phyloP scores from a whole-genome alignment of 129 eudicot species.

The Pseudognaphalium luteoalbum region DNA sequence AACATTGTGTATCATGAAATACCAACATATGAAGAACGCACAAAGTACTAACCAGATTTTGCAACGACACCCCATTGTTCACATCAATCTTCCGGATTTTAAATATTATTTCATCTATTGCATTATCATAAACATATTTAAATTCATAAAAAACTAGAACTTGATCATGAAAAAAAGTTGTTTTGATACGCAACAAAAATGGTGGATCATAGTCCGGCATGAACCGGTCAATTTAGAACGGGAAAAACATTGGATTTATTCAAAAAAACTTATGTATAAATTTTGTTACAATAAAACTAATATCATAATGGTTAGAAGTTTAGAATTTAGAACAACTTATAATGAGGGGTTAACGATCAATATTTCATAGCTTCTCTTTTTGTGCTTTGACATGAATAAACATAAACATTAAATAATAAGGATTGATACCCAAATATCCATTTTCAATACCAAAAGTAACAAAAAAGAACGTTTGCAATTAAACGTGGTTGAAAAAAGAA shows the following conservation, averaged over 20 bases:
- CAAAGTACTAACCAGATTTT: slow-evolving; percentile 56
- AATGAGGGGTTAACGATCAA: background rate
- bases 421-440: background rate
- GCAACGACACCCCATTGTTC: slow-evolving; percentile 43
- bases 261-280: background rate
- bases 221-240: slow-evolving; percentile 34
- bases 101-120: background rate
- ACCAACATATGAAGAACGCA: slow-evolving; percentile 60
- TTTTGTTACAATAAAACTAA: background rate
- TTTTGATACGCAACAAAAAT: slow-evolving; percentile 28
- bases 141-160: slow-evolving; percentile 5
- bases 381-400: background rate
- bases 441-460: background rate
- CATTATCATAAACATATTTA: background rate
- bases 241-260: slow-evolving; percentile 3
- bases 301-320: background rate
- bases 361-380: background rate
- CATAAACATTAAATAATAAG: no score
- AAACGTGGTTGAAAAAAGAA: background rate
- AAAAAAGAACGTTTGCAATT: background rate
- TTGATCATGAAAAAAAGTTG: slow-evolving; percentile 21
- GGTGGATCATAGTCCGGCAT: slow-evolving; percentile 24
- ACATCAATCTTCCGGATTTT: no score
- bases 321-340: background rate
- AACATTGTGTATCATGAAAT: slow-evolving; percentile 46